Conservation (phyloP, 1,284 basidiomycete species). For the Salmacisia buchloeana region DNA sequence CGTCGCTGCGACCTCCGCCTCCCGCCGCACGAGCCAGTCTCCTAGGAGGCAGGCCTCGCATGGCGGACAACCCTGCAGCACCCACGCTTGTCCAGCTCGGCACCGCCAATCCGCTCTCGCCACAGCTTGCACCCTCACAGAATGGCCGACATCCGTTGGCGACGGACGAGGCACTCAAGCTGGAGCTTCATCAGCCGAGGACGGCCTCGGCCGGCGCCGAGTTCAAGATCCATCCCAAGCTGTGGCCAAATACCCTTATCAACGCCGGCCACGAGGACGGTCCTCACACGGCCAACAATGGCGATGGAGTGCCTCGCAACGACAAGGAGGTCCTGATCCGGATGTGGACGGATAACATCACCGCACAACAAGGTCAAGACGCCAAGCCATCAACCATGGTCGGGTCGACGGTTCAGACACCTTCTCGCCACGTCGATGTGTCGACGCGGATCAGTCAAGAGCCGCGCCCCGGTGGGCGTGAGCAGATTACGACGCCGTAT, state of each 20-base stretch:
- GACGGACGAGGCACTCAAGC: background rate
- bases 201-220: background rate
- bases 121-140: background rate
- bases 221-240: no score
- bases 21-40: background rate
- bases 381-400: background rate
- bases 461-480: background rate
- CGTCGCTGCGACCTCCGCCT: no score
- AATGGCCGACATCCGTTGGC: constrained; percentile 2
- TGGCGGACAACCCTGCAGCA: no score
- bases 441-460: background rate
- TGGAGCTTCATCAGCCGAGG: background rate
- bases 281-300: no score
- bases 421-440: background rate
- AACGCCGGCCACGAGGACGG: no score
- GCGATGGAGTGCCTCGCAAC: no score
- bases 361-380: background rate
- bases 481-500: constrained; percentile 4
- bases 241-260: no score
- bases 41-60: no score
- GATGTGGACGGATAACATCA: constrained; percentile 5
- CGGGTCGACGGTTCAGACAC: no score
- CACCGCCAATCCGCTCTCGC: background rate
- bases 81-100: no score
- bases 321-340: constrained; percentile 2